Base-by-base conservation (phyloP, 306 rosid species). In the Macrotyloma uniflorum region DNA sequence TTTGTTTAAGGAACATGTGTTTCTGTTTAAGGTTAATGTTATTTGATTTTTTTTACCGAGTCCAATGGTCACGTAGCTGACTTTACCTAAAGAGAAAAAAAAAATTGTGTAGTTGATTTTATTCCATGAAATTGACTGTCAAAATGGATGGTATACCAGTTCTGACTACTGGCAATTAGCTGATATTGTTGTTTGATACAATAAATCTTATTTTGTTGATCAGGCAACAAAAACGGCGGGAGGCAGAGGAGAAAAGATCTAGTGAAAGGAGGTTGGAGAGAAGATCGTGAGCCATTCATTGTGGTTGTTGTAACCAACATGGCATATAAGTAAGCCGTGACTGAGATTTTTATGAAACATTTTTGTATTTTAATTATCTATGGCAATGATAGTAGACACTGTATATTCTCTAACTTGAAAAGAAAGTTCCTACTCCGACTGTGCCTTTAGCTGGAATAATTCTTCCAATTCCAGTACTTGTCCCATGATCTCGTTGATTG, bases 171-270 rank as follows among this genome's bases (percentile, higher is more conserved):
- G 43, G 67, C 10, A 75, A 5, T 74, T 58, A 42, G 54, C 8
- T 42, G 20, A 51, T 15, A 23, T 35, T 26, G 4, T 70, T 53
- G 70, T 71, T 66, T 42, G 40, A 33, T 55, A 69, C 71, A 47
- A 19, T 20, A 36, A 58, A 66, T 66, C 51, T n/a, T 9, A 40
- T 63, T 67, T 67, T 42, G 72, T 84, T 70, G 70, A 30, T 69
- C 94, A 93, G 96, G 82, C 96, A 90, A 76, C 93, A 89, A 54
- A 84, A 89, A 82, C 89, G 93, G 77, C 88, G 96, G 75, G 97
- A 93, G 84, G 98, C 91, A 46, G 99, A 95, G 85, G 99, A 90
- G 83, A 93, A 80, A 83, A 90, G 90, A 79, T 96, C 98, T 14
- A 83, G 84, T 18, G 93, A 86, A 64, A 93, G 89, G 78, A 96